Evolutionary conservation across 2,329 filamentous ascomycete genomes (phyloP).

Genomic region (Curvularia sp.): DNA sequence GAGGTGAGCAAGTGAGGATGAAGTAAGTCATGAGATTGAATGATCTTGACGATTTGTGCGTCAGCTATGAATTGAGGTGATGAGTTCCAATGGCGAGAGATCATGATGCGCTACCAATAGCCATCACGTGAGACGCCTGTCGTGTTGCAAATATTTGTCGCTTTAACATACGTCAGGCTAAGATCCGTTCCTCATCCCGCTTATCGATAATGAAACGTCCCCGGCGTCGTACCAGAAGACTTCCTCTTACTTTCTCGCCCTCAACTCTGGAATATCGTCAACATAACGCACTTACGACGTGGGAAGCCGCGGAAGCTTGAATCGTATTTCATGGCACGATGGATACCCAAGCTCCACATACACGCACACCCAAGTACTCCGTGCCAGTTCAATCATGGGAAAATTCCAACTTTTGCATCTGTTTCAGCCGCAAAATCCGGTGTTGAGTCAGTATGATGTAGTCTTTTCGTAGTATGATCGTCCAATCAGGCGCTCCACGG

Average conservation of each 20-base stretch:
- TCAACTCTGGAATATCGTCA: neutral
- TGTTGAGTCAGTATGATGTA: constrained; percentile 15
- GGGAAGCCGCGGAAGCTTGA: constrained; percentile 4
- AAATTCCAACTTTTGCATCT: constrained; percentile 5
- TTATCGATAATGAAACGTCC: neutral
- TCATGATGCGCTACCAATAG: neutral
- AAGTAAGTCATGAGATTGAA: neutral
- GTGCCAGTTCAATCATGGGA: neutral
- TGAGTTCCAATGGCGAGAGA: neutral
- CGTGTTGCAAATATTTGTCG: neutral
- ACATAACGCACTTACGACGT: constrained; percentile 1
- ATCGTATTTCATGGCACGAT: neutral
- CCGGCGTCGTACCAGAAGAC: neutral
- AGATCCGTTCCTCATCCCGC: neutral
- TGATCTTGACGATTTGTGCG: neutral
- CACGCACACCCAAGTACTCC: neutral
- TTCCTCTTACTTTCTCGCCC: neutral
- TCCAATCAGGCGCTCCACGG: constrained; percentile 8
- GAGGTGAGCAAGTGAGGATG: constrained; percentile 25
- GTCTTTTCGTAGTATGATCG: neutral
- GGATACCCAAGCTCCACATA: neutral
- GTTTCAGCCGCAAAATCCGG: neutral
- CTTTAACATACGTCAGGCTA: neutral
- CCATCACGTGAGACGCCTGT: neutral
- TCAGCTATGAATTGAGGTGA: neutral